phyloP scores from a whole-genome alignment of 2,329 filamentous ascomycete species.

The Talaromyces sp. region DNA sequence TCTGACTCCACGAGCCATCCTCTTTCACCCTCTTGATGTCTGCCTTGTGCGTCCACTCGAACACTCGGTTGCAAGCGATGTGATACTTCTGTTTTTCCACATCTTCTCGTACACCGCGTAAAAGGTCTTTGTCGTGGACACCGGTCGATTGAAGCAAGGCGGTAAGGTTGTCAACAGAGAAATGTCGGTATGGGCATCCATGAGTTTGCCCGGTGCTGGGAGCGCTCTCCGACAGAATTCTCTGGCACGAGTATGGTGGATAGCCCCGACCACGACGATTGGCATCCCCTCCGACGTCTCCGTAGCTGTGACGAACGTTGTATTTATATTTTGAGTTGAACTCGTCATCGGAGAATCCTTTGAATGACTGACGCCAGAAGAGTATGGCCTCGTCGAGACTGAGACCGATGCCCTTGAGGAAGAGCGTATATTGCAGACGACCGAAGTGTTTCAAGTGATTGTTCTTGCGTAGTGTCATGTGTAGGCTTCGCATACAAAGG shows the following conservation, averaged over 20 bases:
- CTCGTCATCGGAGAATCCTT: slow-evolving; percentile 81
- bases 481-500: slow-evolving; percentile 89
- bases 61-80: slow-evolving; percentile 94
- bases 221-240: slow-evolving; percentile 84
- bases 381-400: slow-evolving; percentile 85
- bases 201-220: slow-evolving; percentile 85
- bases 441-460: slow-evolving; percentile 91
- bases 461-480: slow-evolving; percentile 79
- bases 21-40: slow-evolving; percentile 76
- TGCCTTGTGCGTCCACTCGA: slow-evolving; percentile 77
- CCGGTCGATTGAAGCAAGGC: slow-evolving; percentile 73
- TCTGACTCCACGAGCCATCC: slow-evolving; percentile 65
- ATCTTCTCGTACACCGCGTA: slow-evolving; percentile 82
- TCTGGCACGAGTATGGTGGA: slow-evolving; percentile 89
- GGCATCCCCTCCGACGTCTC: slow-evolving; percentile 88
- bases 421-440: slow-evolving; percentile 89
- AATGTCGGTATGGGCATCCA: slow-evolving; percentile 95
- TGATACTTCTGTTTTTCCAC: slow-evolving; percentile 86
- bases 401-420: slow-evolving; percentile 92
- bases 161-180: slow-evolving; percentile 80
- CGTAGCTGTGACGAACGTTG: slow-evolving; percentile 92
- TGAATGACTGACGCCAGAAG: slow-evolving; percentile 88
- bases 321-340: slow-evolving; percentile 99
- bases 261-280: slow-evolving; percentile 86
- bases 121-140: slow-evolving; percentile 70